Percentiles rank a stretch among this genome's conserved stretches.
phyloP scores from a whole-genome alignment of 331 rosid species.

The Prunus yedoensis region DNA sequence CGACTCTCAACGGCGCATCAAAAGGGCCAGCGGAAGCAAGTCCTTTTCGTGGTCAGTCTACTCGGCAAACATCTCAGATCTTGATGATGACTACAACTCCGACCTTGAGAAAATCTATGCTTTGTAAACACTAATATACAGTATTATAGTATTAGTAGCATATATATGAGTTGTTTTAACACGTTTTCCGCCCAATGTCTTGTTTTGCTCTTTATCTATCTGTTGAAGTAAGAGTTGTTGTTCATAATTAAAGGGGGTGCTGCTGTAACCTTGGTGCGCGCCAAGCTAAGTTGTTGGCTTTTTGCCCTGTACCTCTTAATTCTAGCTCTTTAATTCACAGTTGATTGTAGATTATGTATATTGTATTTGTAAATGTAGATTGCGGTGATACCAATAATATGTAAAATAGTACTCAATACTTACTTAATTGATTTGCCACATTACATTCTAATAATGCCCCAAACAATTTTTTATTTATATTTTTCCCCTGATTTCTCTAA shows the following conservation, averaged over 20 bases:
- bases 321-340: background rate
- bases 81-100: conserved; percentile 74
- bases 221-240: background rate
- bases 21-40: conserved; percentile 74
- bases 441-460: background rate
- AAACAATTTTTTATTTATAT: too few relatives aligned
- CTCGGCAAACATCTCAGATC: conserved; percentile 81
- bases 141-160: too few relatives aligned
- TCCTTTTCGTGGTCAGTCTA: conserved; percentile 84
- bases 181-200: background rate
- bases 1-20: conserved; percentile 87
- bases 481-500: too few relatives aligned
- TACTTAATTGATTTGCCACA: background rate
- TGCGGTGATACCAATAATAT: background rate
- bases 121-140: conserved; percentile 25
- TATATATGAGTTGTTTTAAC: too few relatives aligned
- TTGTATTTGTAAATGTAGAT: background rate
- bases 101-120: conserved; percentile 88
- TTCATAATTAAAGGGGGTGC: background rate
- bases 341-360: background rate
- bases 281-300: too few relatives aligned
- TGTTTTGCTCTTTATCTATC: background rate
- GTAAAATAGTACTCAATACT: too few relatives aligned
- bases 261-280: background rate
- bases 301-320: too few relatives aligned